Percentiles rank a stretch among this genome's conserved stretches.
These are phyloP conservation scores for Ajuga reptans DNA, from an alignment of 305 asterid species.

Conservation along the genomic window DNA sequence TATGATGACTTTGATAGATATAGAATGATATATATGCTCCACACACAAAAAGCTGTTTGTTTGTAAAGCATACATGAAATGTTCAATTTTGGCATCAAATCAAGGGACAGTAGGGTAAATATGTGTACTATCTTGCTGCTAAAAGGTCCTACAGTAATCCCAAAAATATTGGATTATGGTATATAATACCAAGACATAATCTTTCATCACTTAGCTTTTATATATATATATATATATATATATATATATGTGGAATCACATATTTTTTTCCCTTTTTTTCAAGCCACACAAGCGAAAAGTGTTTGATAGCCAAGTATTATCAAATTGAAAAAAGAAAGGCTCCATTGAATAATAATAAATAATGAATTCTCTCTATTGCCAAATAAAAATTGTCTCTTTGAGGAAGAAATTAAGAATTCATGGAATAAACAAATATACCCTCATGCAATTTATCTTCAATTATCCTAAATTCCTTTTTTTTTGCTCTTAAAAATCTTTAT, in stretches of 20 bases:
- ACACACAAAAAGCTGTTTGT: too few species aligned
- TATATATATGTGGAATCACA: background rate
- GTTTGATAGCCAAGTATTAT: slow-evolving; percentile 12
- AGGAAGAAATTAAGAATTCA: too few species aligned
- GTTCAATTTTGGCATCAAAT: background rate
- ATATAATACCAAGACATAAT: slow-evolving; percentile 1
- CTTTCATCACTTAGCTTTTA: background rate
- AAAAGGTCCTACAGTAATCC: background rate
- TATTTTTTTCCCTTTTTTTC: background rate
- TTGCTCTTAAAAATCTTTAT: too few species aligned
- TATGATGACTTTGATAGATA: too few species aligned
- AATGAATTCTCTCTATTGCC: too few species aligned
- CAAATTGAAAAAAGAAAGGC: slow-evolving; percentile 13
- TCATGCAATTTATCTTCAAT: too few species aligned
- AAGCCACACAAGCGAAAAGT: background rate
- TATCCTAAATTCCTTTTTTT: too few species aligned
- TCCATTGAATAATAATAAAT: too few species aligned
- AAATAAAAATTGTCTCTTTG: too few species aligned
- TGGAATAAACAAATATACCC: too few species aligned
- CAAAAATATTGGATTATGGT: background rate
- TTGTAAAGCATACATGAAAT: background rate
- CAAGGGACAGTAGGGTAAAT: background rate
- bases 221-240: too few species aligned
- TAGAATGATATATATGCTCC: too few species aligned
- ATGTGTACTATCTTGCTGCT: background rate